Evolutionary conservation across 1,284 basidiomycete genomes (phyloP), one percentile per base, ranked within the genome.

Genomic region (Trichosporon sp.): DNA sequence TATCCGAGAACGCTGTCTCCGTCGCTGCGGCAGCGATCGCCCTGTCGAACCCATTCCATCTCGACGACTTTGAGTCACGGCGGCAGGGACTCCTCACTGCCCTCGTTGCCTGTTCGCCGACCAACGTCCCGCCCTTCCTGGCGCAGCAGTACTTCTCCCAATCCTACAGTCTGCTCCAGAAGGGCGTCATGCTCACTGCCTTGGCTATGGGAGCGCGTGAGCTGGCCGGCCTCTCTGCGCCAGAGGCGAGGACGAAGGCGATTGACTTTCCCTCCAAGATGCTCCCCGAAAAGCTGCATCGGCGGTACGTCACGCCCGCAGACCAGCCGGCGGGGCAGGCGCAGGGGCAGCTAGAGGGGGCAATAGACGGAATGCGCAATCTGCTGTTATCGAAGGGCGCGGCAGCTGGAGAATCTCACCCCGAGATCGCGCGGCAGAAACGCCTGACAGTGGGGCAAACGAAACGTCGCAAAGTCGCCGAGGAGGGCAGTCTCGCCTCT

Each of bases 81-180:
- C 84, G 91, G 59, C 90, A 92, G 73, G 86, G 83, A 0, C 86
- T 90, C 6, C 74, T 96, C 56, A 89, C 84, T 65, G 92, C 92
- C 0, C 82, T 98, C 2, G 87, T 95, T 0, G 85, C 86, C 1
- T 92, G 89, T 61, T 87, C 86, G 65, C 93, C 95, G 1, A 81
- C 81, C 31, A 86, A 87, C 65, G 87, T 89, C 40, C 88, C 90
- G 1, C 89, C 87, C 91, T 96, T 78, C 56, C 82, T 95, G n/a
- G 87, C 90, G 54, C 92, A 97, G 74, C 91, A 96, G 73, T 92
- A 93, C 78, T 98, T 97, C 81, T 88, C 88, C 65, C 89, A 90
- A 58, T 91, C 95, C 70, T 97, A 95, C 78, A 93, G 93, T 0
- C 86, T 86, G 4, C 85, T 87, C 23, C 93, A 98, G 73, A 87